phyloP scores from a whole-genome alignment of 176 grass and related monocot species.

The sorghum (Sorghum bicolor) region Sorghum_bicolor_NCBIv3 NC_012873.2:5702501-5703000 shows the following conservation, averaged over 20 bases:
- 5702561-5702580: constrained; percentile 24
- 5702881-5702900: constrained; percentile 88
- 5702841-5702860: constrained; percentile 93
- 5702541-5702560: constrained; percentile 36
- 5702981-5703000: constrained; percentile 49
- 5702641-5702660: constrained; percentile 10
- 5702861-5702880: constrained; percentile 73
- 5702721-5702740: constrained; percentile 59
- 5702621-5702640: neutral
- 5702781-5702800: constrained; percentile 95
- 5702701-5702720: constrained; percentile 87
- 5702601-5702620: constrained; percentile 11
- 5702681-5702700: constrained; percentile 13
- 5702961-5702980: constrained; percentile 60
- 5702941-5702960: constrained; percentile 78
- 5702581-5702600: neutral
- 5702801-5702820: constrained; percentile 88
- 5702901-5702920: constrained; percentile 96
- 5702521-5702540: constrained; percentile 96
- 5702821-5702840: constrained; percentile 82
- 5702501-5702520: constrained; percentile 86
- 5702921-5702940: constrained; percentile 91
- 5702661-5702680: neutral
- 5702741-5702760: constrained; percentile 62
- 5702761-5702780: constrained; percentile 95